Evolutionary conservation across 768 basidiomycete species (phyloP), one percentile per base, ranked within the genome.

Genomic region (Phanerodontia chrysosporium): DNA sequence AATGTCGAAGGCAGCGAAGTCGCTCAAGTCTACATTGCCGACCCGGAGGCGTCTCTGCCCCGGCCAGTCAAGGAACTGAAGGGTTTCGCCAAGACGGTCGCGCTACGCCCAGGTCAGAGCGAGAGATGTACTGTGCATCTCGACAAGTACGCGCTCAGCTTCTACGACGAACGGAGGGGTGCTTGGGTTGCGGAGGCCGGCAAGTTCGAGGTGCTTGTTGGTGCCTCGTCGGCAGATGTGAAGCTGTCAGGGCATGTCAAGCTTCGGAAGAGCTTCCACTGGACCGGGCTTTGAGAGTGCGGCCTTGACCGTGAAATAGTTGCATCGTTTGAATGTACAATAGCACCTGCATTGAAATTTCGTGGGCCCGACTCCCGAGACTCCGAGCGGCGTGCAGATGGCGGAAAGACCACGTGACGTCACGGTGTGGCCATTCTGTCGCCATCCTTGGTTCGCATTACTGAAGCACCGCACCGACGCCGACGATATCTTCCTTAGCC

Each of bases 261-360:
- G 59, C 63, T 81, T 45, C 60, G 63, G 49, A 64, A 71, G 39
- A 67, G 65, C 14, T 66, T 82, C 44, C 70, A 69, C 7, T 81
- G 79, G 80, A 75, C 58, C 27, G 80, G 80, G 3, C 64, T 80
- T 48, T 80, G n/a, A n/a, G n/a, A n/a, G n/a, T n/a, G n/a, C n/a
- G n/a, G n/a, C n/a, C n/a, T n/a, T n/a, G n/a, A n/a, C n/a, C n/a
- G n/a, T n/a, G n/a, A n/a, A n/a, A n/a, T n/a, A n/a, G n/a, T n/a
- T n/a, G n/a, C n/a, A n/a, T n/a, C n/a, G n/a, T n/a, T n/a, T n/a
- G n/a, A n/a, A n/a, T n/a, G n/a, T n/a, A n/a, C n/a, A n/a, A n/a
- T n/a, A n/a, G n/a, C n/a, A n/a, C n/a, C n/a, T n/a, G n/a, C n/a
- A n/a, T n/a, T n/a, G n/a, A n/a, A n/a, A n/a, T n/a, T n/a, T n/a